phyloP scores from a whole-genome alignment of 306 rosid genomes.

The Crotalaria pallida region DNA sequence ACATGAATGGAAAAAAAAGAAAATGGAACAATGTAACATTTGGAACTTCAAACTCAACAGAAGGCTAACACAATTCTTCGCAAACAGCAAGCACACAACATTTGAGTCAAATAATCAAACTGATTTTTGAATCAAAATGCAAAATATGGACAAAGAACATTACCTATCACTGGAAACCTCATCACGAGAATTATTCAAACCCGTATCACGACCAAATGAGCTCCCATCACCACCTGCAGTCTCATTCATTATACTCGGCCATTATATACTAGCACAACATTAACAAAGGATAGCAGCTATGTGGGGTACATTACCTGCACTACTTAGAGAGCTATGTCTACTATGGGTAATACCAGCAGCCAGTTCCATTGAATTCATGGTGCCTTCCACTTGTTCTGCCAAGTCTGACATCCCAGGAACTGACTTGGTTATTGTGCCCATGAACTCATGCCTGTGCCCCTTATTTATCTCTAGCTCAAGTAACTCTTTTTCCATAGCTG shows the following conservation, averaged over 20 bases:
- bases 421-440: constrained; percentile 31
- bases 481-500: constrained; percentile 41
- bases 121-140: background rate
- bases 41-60: background rate
- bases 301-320: constrained; percentile 41
- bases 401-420: constrained; percentile 41
- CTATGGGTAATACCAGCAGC: constrained; percentile 39
- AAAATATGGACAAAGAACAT: background rate
- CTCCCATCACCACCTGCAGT: constrained; percentile 59
- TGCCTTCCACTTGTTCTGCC: constrained; percentile 41
- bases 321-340: constrained; percentile 61
- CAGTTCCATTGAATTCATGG: constrained; percentile 38
- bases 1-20: background rate
- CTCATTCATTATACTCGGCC: constrained; percentile 1
- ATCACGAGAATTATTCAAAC: constrained; percentile 43
- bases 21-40: background rate
- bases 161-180: constrained; percentile 63
- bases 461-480: constrained; percentile 42
- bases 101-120: background rate
- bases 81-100: background rate
- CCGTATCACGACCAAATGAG: constrained; percentile 44
- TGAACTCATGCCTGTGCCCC: constrained; percentile 40
- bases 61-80: background rate
- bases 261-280: constrained; percentile 5
- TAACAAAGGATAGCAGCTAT: background rate